Conservation (phyloP, 371 early-diverging fungal species). For the Circinella umbellata region DNA sequence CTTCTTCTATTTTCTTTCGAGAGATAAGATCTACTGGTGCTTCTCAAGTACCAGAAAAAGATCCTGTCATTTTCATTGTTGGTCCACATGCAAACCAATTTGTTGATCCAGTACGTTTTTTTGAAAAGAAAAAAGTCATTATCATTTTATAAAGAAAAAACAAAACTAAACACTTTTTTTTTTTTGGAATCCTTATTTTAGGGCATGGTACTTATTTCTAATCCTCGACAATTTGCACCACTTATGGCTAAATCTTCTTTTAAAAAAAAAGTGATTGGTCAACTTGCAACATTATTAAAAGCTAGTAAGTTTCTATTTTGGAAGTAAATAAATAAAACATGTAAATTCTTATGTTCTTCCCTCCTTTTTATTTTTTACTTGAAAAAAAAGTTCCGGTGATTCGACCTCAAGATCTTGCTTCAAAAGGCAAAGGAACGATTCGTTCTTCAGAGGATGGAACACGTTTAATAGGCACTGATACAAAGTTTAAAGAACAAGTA, state of each 20-base stretch:
- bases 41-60: slow-evolving; percentile 73
- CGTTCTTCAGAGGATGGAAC: slow-evolving; percentile 38
- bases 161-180: slow-evolving; percentile 57
- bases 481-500: slow-evolving; percentile 64
- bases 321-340: not conserved
- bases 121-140: not conserved
- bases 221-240: slow-evolving; percentile 71
- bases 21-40: slow-evolving; percentile 76
- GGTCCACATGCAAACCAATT: slow-evolving; percentile 90
- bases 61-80: slow-evolving; percentile 83
- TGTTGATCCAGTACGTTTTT: slow-evolving; percentile 20
- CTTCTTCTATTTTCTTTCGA: slow-evolving; percentile 72
- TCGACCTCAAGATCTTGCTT: slow-evolving; percentile 80
- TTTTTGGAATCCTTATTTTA: slow-evolving; percentile 54
- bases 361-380: not conserved
- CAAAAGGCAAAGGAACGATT: slow-evolving; percentile 62
- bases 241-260: slow-evolving; percentile 77
- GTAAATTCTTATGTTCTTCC: too few species aligned
- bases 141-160: not conserved
- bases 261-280: slow-evolving; percentile 73
- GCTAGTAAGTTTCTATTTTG: slow-evolving; percentile 45
- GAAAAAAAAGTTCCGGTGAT: slow-evolving; percentile 71
- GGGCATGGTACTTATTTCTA: slow-evolving; percentile 74
- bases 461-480: slow-evolving; percentile 54
- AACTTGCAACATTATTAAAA: slow-evolving; percentile 61